phyloP scores from a whole-genome alignment of 371 early-diverging fungal species.

The Haplosporangium sp. region DNA sequence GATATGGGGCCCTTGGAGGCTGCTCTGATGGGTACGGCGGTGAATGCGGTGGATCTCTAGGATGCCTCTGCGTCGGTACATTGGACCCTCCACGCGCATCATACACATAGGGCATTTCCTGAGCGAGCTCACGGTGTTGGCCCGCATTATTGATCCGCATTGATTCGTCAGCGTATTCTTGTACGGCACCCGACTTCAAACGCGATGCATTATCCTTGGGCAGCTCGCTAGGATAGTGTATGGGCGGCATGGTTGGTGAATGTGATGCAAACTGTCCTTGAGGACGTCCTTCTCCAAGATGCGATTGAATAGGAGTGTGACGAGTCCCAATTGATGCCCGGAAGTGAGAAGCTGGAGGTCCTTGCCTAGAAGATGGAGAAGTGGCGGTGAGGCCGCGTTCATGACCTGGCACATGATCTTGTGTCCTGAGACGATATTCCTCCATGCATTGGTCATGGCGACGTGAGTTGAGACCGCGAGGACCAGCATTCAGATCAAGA shows the following conservation, averaged over 20 bases:
- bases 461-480: not conserved
- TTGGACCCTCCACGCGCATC: not conserved
- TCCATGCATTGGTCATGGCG: slow-evolving; percentile 7
- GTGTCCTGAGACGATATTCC: slow-evolving; percentile 3
- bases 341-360: not conserved
- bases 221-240: not conserved
- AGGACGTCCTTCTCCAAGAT: not conserved
- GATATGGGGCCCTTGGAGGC: not conserved
- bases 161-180: slow-evolving; percentile 5
- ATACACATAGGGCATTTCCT: not conserved
- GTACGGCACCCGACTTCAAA: not conserved
- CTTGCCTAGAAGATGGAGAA: slow-evolving; percentile 2
- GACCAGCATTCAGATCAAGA: slow-evolving; percentile 12
- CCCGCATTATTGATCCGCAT: not conserved
- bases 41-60: not conserved
- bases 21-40: not conserved
- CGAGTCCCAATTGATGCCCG: not conserved
- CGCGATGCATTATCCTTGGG: not conserved
- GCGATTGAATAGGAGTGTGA: not conserved
- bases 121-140: not conserved
- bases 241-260: not conserved
- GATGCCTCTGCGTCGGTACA: not conserved
- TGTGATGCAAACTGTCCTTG: slow-evolving; percentile 1
- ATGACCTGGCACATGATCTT: slow-evolving; percentile 1
- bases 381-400: not conserved